Evolutionary conservation across 345 rosid species (phyloP), one percentile per base, ranked within the genome.

Genomic region (Syzygium aqueum): DNA sequence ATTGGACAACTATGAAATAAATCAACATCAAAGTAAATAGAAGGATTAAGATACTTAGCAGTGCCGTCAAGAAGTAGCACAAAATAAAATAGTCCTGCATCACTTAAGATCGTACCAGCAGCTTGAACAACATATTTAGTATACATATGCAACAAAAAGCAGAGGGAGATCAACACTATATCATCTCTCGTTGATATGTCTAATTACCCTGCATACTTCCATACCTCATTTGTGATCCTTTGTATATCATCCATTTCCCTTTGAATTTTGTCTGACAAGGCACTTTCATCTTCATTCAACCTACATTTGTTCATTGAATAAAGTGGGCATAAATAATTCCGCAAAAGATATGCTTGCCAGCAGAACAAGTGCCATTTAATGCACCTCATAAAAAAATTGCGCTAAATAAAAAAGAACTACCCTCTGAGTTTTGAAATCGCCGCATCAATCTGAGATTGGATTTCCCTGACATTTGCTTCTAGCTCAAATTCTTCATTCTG

Each of bases 401-500:
- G 37, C 49, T 40, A 37, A 67, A 63, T 22, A 63, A 80, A 33
- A 37, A 85, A 57, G 73, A 21, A 33, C 23, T 19, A 97, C 99
- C 98, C 94, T 88, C 86, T 85, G 77, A 94, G 91, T 37, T 88
- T 84, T 85, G 92, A 87, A 84, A 93, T 92, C 88, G 92, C 93
- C 46, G 86, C 91, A 89, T 93, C 94, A 90, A 96, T 86, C 89
- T 92, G 93, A 84, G 83, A 85, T 84, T 92, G 91, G 65, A 96
- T 93, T 90, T 93, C 94, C 89, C 85, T 93, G 30, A 96, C 85
- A 77, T 91, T 94, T 86, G 89, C 97, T 92, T 95, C 95, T 57
- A 94, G 92, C 94, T 96, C 97, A 84, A 91, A 93, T 90, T 94
- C 97, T 92, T 96, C 99, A 88, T 94, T 95, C 99, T 97, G 93